Conservation (phyloP, 139 green algal genomes). For the Diplosphaera chodatii region DNA sequence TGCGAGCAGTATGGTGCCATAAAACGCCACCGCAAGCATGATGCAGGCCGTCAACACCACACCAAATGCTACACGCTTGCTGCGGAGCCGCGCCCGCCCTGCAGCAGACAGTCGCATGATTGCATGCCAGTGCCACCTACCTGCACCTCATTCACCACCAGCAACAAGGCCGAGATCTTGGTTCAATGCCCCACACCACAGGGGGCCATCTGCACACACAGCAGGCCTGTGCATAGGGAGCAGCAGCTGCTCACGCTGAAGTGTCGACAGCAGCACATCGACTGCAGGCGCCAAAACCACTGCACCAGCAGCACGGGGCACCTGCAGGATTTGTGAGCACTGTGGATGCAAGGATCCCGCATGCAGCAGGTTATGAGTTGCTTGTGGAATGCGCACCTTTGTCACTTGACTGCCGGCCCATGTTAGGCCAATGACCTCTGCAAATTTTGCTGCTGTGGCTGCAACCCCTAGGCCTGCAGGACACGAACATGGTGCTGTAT, state of each 20-base stretch:
- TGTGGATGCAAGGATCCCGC: too few species aligned
- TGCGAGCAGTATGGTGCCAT: not conserved
- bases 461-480: constrained; percentile 17
- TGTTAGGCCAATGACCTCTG: constrained; percentile 38
- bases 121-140: too few species aligned
- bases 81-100: not conserved
- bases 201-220: too few species aligned
- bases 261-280: constrained; percentile 11
- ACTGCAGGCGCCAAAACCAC: constrained; percentile 15
- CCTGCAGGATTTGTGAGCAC: not conserved
- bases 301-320: constrained; percentile 12
- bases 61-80: not conserved
- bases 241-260: not conserved
- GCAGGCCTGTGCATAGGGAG: too few species aligned
- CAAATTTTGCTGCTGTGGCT: constrained; percentile 22
- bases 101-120: too few species aligned
- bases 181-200: too few species aligned
- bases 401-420: constrained; percentile 57
- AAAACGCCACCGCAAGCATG: not conserved
- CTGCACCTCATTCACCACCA: too few species aligned
- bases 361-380: too few species aligned
- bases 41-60: not conserved
- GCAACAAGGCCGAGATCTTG: too few species aligned
- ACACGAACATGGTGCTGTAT: too few species aligned
- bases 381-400: too few species aligned